Base-by-base conservation (phyloP, 495 filamentous ascomycete genomes). In the Podospora appendiculata region DNA sequence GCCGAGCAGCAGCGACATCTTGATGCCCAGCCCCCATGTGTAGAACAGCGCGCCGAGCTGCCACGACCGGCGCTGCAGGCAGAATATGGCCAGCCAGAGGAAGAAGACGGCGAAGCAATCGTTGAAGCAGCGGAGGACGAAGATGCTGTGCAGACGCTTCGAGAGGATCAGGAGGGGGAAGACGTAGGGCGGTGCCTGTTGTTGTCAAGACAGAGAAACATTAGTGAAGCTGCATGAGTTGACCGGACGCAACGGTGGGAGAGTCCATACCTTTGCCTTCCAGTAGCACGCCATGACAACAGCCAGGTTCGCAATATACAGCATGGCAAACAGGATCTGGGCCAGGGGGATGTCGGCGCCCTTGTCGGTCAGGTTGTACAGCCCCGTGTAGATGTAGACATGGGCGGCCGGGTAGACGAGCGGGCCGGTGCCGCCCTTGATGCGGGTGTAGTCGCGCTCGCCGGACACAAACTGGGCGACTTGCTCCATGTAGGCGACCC, bases 401-500 rank as follows among this genome's bases (percentile, higher is more conserved):
- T 98, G 93, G 8, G 81, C 87, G 14, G 88, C 92, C 18, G 92
- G 91, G 71, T 97, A 98, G 50, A 96, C 92, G 49, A 96, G 77
- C 11, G 91, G 91, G 6, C 93, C 93, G 0, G 93, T 98, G 45
- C 83, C 85, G 52, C 93, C 93, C 66, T 86, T 81, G 65, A 98
- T 89, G 10, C 79, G 70, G 35, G 81, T 79, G 64, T 98, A 98
- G 67, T 97, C 86, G 62, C 86, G 82, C 73, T 96, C 92, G 44
- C 93, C 93, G 7, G 78, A 72, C 32, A 89, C 63, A 59, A 86
- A 93, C 35, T 90, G 85, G 25, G 79, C 68, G 48, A 96, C 72
- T 58, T 98, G 93, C 58, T 96, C 78, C 91, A 97, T 97, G 67
- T 98, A 98, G 2, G 92, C 89, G 48, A 75, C 78, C 93, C 93